phyloP scores from a whole-genome alignment of 2,329 filamentous ascomycete species.

The Blastomyces parvus region DNA sequence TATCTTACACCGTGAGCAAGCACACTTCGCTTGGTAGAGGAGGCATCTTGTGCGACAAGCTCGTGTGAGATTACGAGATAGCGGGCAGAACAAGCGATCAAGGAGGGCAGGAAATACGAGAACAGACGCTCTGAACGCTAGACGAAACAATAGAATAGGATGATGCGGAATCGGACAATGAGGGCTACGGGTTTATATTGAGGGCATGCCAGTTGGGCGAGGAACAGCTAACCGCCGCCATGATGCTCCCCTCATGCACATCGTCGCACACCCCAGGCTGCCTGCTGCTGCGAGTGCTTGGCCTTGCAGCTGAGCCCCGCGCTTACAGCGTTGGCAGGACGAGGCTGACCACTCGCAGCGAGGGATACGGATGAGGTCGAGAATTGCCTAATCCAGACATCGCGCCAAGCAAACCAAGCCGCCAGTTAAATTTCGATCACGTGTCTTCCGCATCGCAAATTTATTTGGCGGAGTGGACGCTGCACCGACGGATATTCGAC shows the following conservation, averaged over 20 bases:
- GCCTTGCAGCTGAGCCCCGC: not conserved
- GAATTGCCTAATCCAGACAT: not conserved
- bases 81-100: not conserved
- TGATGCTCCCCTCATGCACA: not conserved
- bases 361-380: not conserved
- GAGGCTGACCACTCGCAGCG: not conserved
- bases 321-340: not conserved
- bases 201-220: not conserved
- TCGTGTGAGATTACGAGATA: not conserved
- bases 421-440: not conserved
- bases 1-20: conserved; percentile 38
- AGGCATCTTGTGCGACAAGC: conserved; percentile 30
- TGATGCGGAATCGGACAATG: not conserved
- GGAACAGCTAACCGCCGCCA: not conserved
- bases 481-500: not conserved
- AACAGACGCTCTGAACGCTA: conserved; percentile 1
- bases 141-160: not conserved
- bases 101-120: not conserved
- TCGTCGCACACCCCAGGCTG: too few species aligned
- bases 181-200: not conserved
- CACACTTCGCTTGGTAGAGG: conserved; percentile 39
- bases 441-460: not conserved
- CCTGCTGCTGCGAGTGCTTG: not conserved
- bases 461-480: not conserved
- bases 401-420: too few species aligned